Evolutionary conservation across 2,329 filamentous ascomycete species (phyloP), one percentile per base, ranked within the genome.

Genomic region (Ophiostoma montium): DNA sequence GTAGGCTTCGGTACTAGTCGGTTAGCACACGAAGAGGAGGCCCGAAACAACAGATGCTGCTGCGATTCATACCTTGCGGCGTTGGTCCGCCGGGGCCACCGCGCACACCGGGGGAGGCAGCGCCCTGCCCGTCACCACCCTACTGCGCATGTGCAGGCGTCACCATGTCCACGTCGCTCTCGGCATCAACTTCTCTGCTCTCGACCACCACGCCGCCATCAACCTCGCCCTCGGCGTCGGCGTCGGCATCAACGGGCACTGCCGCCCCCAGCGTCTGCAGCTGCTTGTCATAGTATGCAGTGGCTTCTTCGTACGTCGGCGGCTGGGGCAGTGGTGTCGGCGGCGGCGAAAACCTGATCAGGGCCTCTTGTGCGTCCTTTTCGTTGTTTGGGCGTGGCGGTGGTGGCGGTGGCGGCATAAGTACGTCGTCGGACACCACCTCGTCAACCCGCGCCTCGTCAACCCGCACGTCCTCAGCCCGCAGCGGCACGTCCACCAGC

Each of bases 401-500:
- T 15, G 30, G 30, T 11, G 39, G 39, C 23, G 39, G 39, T 15
- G 39, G 39, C n/a, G 23, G 21, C 39, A 30, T 42, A 15, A 11
- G 23, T 8, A 8, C 23, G 6, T 27, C 19, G 23, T 42, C 39
- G 23, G 8, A 12, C 15, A 30, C 23, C 27, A 11, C 15, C 32
- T 39, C 23, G 23, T n/a, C n/a, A n/a, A n/a, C n/a, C n/a, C n/a
- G n/a, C n/a, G n/a, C n/a, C n/a, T n/a, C n/a, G n/a, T n/a, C n/a
- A n/a, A n/a, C n/a, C n/a, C n/a, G n/a, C n/a, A n/a, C n/a, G n/a
- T n/a, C 23, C 23, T 27, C 23, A 4, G 23, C 44, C 38, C 52
- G 51, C 15, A 47, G 47, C 19, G 61, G 59, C 12, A 60, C 54
- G 49, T 55, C 51, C 36, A 65, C 62, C 16, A 62, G 56, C 5